Conservation (phyloP, 179 eudicot species). For the Monotropa hypopitys region DNA sequence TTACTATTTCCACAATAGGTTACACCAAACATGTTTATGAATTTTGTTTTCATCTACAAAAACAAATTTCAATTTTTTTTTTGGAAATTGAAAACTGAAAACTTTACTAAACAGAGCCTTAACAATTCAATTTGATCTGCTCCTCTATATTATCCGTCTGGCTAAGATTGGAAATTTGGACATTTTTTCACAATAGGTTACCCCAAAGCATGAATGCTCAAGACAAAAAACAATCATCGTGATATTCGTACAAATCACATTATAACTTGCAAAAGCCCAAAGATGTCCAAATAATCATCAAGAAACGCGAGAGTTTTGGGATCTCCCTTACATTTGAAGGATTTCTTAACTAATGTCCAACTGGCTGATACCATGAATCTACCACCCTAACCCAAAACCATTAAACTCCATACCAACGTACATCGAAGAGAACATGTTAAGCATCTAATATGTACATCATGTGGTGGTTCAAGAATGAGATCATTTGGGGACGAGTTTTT, state of each 20-base stretch:
- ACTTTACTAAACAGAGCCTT: no score
- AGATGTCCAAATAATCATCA: not conserved
- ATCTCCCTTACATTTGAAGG: not conserved
- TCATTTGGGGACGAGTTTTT: not conserved
- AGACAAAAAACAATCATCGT: not conserved
- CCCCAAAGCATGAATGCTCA: no score
- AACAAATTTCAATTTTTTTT: no score
- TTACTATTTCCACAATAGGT: no score
- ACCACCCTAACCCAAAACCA: not conserved
- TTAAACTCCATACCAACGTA: not conserved
- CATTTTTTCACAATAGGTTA: no score
- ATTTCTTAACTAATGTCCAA: not conserved
- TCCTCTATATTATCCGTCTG: no score
- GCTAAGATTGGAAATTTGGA: no score
- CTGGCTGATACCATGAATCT: not conserved
- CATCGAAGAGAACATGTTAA: not conserved
- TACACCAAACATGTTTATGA: no score
- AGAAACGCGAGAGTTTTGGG: not conserved
- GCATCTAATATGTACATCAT: constrained; percentile 1
- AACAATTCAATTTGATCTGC: no score
- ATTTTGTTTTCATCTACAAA: no score
- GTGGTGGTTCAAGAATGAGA: not conserved
- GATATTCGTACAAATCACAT: not conserved
- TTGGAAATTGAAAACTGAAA: no score
- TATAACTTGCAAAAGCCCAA: not conserved